Conservation (phyloP, 768 basidiomycete species). For the Lentinus tigrinus region DNA sequence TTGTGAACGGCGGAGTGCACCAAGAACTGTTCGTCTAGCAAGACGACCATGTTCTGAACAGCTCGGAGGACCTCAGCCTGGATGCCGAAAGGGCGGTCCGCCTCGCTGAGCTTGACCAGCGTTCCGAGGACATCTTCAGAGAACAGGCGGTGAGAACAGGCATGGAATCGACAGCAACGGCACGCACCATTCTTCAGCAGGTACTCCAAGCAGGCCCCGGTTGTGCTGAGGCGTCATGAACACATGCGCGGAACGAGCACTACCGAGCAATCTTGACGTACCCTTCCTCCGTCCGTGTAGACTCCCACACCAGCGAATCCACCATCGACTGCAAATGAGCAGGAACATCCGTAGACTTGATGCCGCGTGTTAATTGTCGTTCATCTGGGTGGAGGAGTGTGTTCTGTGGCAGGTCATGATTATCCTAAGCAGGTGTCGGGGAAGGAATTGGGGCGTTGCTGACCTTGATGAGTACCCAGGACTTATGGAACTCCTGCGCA, state of each 20-base stretch:
- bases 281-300: slow-evolving; percentile 84
- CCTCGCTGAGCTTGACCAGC: slow-evolving; percentile 82
- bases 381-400: slow-evolving; percentile 89
- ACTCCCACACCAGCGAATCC: slow-evolving; percentile 83
- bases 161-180: not conserved
- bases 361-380: slow-evolving; percentile 79
- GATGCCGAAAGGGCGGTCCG: slow-evolving; percentile 85
- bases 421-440: slow-evolving; percentile 11
- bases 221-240: slow-evolving; percentile 42
- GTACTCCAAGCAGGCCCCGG: slow-evolving; percentile 89
- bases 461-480: slow-evolving; percentile 77
- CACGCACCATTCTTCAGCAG: slow-evolving; percentile 79
- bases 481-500: slow-evolving; percentile 69
- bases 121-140: slow-evolving; percentile 73
- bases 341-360: slow-evolving; percentile 80
- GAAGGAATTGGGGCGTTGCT: not conserved
- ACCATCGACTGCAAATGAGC: slow-evolving; percentile 75
- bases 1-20: slow-evolving; percentile 89
- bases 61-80: slow-evolving; percentile 86
- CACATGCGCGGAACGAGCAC: slow-evolving; percentile 1
- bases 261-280: slow-evolving; percentile 39
- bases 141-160: not conserved
- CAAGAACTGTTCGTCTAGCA: slow-evolving; percentile 91
- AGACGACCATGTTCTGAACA: slow-evolving; percentile 87
- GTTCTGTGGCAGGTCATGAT: slow-evolving; percentile 49